Evolutionary conservation across 768 basidiomycete genomes (phyloP).

Genomic region (Floccularia luteovirens): DNA sequence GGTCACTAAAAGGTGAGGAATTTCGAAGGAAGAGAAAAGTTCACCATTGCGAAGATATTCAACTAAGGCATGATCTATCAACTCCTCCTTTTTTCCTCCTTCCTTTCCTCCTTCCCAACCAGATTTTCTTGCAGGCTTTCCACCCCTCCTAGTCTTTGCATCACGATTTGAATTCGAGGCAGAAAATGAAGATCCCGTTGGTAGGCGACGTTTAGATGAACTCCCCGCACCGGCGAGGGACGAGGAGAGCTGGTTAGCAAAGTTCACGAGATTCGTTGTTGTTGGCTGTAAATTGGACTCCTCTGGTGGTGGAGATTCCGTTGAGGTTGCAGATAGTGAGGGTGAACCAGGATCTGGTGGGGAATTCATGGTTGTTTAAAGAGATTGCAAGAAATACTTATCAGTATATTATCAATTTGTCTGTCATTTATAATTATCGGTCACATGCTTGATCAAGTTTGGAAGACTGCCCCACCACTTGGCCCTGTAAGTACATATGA

Average conservation of each 20-base stretch:
- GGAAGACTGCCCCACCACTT: no score
- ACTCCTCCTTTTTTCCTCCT: slow-evolving; percentile 43
- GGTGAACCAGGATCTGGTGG: slow-evolving; percentile 32
- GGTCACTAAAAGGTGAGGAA: slow-evolving; percentile 2
- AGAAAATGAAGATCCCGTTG: slow-evolving; percentile 38
- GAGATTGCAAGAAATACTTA: no score
- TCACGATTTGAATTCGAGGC: slow-evolving; percentile 37
- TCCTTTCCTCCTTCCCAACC: slow-evolving; percentile 10
- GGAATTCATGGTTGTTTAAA: slow-evolving; percentile 30
- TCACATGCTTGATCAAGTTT: no score
- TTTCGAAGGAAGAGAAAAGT: slow-evolving; percentile 4
- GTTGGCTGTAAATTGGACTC: slow-evolving; percentile 18
- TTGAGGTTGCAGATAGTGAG: slow-evolving; percentile 31
- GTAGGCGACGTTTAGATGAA: slow-evolving; percentile 38
- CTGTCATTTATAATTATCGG: no score
- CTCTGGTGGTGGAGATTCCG: slow-evolving; percentile 35
- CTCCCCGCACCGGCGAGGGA: slow-evolving; percentile 19
- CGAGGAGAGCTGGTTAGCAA: slow-evolving; percentile 26
- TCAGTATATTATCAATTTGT: no score
- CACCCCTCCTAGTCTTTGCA: slow-evolving; percentile 41
- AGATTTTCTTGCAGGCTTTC: slow-evolving; percentile 23
- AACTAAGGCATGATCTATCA: slow-evolving; percentile 40
- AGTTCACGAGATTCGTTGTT: slow-evolving; percentile 17
- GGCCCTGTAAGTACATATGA: no score
- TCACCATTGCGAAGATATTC: slow-evolving; percentile 50